Base-by-base conservation (phyloP, 2,329 filamentous ascomycete species). In the Clarireedia hainanense region DNA sequence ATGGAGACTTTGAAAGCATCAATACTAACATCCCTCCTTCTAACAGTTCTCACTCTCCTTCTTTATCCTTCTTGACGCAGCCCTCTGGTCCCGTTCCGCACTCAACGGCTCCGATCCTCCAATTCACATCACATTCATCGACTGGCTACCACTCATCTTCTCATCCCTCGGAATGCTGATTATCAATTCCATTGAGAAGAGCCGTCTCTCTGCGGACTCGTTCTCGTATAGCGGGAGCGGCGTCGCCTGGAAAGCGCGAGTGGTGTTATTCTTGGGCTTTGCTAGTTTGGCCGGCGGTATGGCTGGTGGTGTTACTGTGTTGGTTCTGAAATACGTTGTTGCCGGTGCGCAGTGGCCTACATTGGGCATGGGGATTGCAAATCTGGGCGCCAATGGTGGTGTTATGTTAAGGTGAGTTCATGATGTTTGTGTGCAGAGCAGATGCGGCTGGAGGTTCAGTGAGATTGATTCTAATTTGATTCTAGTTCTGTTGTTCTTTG, bases 121-220 rank as follows among this genome's bases (percentile, higher is more conserved):
- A 37, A 72, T 80, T 57, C 83, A 86, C 72, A 75, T 87, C 65
- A 81, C 75, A 62, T 87, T 85, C 65, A 76, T 85, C 70, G 83
- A 86, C 77, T 86, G 83, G 83, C 78, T 86, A 61, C 83, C 83
- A 51, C 76, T 86, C 62, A 78, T 86, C 69, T 86, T 85, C 74
- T 81, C 78, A 62, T 77, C 78, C 60, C 74, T 86, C 60, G 83
- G 84, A 60, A 86, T 86, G 81, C 76, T 86, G 57, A 85, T 86
- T 70, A 86, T 86, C 75, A 86, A 86, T 75, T 81, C 77, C 63
- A 82, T 85, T 61, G 82, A 86, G 73, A 85, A 86, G 72, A 74
- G 81, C 58, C 79, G 83, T 52, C 75, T 86, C 60, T 80, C 80
- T 64, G 76, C 79, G 64, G 81, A 87, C 72, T 79, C 75, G 55